Evolutionary conservation across 768 basidiomycete species (phyloP).

Genomic region (Tulasnella sp.): DNA sequence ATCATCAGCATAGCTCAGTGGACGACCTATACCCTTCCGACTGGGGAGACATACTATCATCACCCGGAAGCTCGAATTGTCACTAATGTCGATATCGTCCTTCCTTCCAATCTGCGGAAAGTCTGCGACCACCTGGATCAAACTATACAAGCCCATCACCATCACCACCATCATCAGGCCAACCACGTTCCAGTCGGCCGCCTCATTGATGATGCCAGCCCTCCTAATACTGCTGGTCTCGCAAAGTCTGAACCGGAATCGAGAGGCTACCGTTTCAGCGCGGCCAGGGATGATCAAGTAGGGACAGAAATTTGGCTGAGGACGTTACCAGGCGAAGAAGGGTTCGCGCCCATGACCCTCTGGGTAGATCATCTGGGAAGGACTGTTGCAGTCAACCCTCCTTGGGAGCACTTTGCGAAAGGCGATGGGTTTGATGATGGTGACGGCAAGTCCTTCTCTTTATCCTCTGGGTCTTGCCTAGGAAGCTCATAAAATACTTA

Average conservation of each 20-base stretch:
- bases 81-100: conserved; percentile 6
- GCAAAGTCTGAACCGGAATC: neutral
- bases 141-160: neutral
- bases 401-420: neutral
- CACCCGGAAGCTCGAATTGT: conserved; percentile 7
- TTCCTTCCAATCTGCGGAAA: neutral
- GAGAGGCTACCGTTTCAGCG: neutral
- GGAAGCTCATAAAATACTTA: conserved; percentile 21
- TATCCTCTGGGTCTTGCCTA: neutral
- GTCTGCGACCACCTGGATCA: neutral
- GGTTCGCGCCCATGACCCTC: neutral
- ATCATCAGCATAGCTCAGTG: neutral
- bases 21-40: conserved; percentile 3
- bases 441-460: neutral
- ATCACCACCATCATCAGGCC: neutral
- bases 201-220: neutral
- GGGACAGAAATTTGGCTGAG: conserved; percentile 4
- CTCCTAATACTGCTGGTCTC: neutral
- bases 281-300: neutral
- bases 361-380: conserved; percentile 6
- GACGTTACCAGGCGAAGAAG: neutral
- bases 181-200: neutral
- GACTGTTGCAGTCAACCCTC: neutral
- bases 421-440: neutral
- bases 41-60: neutral